These are phyloP conservation scores for Penicillium alfredii DNA, from an alignment of 495 filamentous ascomycete genomes.

Conservation along the genomic window DNA sequence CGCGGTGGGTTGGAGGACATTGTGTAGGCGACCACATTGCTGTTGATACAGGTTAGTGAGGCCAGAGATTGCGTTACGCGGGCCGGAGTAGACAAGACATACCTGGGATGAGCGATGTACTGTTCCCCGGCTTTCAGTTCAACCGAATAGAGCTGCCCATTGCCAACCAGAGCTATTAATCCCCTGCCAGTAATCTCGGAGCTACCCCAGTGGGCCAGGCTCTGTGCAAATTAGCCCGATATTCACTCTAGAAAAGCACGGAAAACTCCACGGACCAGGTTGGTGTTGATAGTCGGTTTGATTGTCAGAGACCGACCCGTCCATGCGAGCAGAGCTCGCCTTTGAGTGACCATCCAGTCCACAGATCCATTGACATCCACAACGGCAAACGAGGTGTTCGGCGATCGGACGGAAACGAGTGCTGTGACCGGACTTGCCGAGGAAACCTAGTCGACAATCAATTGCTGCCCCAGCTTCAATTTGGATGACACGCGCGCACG, in stretches of 20 bases:
- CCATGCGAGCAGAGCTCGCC: conserved; percentile 85
- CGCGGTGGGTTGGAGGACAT: conserved; percentile 64
- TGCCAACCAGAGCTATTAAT: conserved; percentile 74
- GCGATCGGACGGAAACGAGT: conserved; percentile 78
- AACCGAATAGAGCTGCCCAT: conserved; percentile 81
- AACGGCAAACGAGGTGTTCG: conserved; percentile 75
- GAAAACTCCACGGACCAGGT: conserved; percentile 47
- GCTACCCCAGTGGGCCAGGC: conserved; percentile 84
- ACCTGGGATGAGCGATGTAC: conserved; percentile 79
- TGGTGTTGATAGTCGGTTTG: conserved; percentile 65
- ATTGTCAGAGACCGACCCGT: conserved; percentile 81
- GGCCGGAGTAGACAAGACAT: conserved; percentile 6
- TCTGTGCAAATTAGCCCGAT: conserved; percentile 48
- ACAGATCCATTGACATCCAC: conserved; percentile 88
- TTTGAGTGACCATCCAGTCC: conserved; percentile 90
- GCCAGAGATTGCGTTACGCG: too few relatives aligned
- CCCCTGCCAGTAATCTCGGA: conserved; percentile 82
- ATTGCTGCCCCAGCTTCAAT: background rate
- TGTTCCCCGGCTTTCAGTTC: conserved; percentile 72
- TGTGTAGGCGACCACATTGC: conserved; percentile 85
- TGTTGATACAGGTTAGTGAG: conserved; percentile 25
- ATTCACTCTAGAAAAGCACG: background rate
- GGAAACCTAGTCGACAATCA: conserved; percentile 48
- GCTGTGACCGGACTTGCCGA: conserved; percentile 81
- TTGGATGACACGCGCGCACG: conserved; percentile 1